Percentiles rank a stretch among this genome's conserved stretches.
phyloP scores from a whole-genome alignment of 257 asterid species.

The Coffea eugenioides region DNA sequence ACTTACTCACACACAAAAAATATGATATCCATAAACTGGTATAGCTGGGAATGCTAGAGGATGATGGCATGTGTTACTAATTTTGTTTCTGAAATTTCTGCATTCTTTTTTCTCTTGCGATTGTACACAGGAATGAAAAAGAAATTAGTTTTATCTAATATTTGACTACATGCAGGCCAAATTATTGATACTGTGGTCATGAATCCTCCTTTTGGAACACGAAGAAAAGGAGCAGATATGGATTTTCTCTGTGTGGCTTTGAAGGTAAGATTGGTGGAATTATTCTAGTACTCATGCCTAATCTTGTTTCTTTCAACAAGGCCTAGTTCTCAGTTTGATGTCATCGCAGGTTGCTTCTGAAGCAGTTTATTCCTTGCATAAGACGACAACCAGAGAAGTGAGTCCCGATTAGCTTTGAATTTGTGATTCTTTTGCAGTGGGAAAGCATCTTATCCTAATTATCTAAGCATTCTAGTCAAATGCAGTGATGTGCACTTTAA shows the following conservation, averaged over 20 bases:
- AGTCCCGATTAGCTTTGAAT: conserved; percentile 23
- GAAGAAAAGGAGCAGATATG: conserved; percentile 97
- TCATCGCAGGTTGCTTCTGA: conserved; percentile 77
- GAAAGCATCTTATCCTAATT: not conserved
- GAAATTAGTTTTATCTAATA: not conserved
- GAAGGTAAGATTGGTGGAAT: conserved; percentile 42
- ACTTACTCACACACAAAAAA: no score
- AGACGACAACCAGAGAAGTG: conserved; percentile 93
- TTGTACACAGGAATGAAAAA: not conserved
- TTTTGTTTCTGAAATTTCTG: not conserved
- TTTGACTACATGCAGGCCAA: conserved; percentile 41
- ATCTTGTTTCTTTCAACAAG: conserved; percentile 4
- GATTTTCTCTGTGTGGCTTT: conserved; percentile 72
- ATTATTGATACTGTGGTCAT: conserved; percentile 75
- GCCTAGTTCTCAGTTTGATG: conserved; percentile 13
- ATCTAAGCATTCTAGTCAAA: not conserved
- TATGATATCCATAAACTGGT: not conserved
- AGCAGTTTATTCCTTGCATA: conserved; percentile 96
- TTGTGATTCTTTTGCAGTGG: not conserved
- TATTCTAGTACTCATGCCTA: not conserved
- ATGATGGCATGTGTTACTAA: not conserved
- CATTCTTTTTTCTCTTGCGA: not conserved
- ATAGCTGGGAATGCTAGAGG: not conserved
- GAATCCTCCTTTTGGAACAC: conserved; percentile 99
- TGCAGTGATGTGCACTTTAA: not conserved